phyloP scores from a whole-genome alignment of 2,329 filamentous ascomycete species.

The Aspergillus pseudonomiae region DNA sequence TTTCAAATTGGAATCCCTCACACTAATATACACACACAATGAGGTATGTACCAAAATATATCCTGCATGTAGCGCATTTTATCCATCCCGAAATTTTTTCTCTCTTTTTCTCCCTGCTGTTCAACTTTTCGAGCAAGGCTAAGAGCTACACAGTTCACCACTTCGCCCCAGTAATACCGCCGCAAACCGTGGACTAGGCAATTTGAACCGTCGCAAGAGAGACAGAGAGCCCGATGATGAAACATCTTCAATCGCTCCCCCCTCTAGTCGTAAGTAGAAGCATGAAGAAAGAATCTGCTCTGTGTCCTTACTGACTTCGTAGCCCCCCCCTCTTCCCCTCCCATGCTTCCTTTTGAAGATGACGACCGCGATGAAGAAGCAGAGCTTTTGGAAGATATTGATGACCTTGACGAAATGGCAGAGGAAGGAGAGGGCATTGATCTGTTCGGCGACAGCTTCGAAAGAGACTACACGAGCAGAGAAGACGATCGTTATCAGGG shows the following conservation, averaged over 20 bases:
- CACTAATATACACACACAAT: slow-evolving; percentile 28
- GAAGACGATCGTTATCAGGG: slow-evolving; percentile 58
- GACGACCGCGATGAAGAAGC: slow-evolving; percentile 57
- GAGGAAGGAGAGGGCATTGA: slow-evolving; percentile 72
- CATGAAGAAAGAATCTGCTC: neutral
- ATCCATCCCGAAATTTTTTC: neutral
- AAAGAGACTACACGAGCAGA: slow-evolving; percentile 60
- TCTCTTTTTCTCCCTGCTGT: neutral
- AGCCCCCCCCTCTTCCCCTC: slow-evolving; percentile 63
- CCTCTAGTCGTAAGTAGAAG: slow-evolving; percentile 62
- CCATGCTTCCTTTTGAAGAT: slow-evolving; percentile 55
- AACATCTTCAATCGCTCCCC: slow-evolving; percentile 61
- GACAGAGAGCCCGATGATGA: slow-evolving; percentile 67
- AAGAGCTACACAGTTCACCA: slow-evolving; percentile 66
- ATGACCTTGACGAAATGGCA: slow-evolving; percentile 69
- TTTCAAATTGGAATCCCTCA: slow-evolving; percentile 10
- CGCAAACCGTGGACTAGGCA: slow-evolving; percentile 72
- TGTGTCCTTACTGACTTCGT: slow-evolving; percentile 18
- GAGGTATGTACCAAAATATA: slow-evolving; percentile 28
- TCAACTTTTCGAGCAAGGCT: slow-evolving; percentile 4
- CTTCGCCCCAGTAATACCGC: slow-evolving; percentile 79
- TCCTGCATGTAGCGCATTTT: neutral
- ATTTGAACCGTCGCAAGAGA: slow-evolving; percentile 62
- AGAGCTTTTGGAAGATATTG: slow-evolving; percentile 64
- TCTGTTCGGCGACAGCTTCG: slow-evolving; percentile 69